These are phyloP conservation scores for Scleromitrula shiraiana DNA, from an alignment of 2,329 filamentous ascomycete species.

Conservation along the genomic window DNA sequence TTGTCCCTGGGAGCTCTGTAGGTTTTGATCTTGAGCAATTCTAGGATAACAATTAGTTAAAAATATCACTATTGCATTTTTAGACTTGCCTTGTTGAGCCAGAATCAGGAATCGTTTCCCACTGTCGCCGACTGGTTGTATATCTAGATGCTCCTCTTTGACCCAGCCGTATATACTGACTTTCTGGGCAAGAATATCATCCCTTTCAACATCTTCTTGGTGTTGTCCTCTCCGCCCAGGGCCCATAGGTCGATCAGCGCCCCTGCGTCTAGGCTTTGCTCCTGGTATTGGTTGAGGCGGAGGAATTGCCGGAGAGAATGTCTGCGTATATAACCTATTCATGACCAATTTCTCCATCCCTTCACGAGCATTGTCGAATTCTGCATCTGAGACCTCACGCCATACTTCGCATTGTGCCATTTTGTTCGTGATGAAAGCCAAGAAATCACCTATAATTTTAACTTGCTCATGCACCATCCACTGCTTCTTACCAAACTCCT, in stretches of 20 bases:
- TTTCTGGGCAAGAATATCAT: constrained; percentile 93
- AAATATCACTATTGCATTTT: neutral
- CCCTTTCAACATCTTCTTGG: constrained; percentile 93
- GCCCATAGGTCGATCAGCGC: constrained; percentile 59
- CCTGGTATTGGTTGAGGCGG: constrained; percentile 66
- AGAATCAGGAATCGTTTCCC: constrained; percentile 81
- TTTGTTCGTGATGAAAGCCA: constrained; percentile 95
- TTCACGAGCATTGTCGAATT: constrained; percentile 96
- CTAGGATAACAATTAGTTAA: constrained; percentile 38
- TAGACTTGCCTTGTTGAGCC: constrained; percentile 67
- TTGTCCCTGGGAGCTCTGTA: constrained; percentile 97
- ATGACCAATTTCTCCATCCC: constrained; percentile 99
- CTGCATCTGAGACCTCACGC: constrained; percentile 88
- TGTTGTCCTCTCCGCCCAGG: constrained; percentile 90
- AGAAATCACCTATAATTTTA: constrained; percentile 95
- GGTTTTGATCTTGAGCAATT: constrained; percentile 90
- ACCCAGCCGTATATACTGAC: constrained; percentile 97
- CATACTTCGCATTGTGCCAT: constrained; percentile 97
- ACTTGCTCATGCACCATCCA: constrained; percentile 99
- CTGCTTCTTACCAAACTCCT: constrained; percentile 92
- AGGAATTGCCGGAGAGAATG: constrained; percentile 89
- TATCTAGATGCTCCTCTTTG: constrained; percentile 86
- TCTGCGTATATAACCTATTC: constrained; percentile 93
- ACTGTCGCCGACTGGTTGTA: constrained; percentile 74
- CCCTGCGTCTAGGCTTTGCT: constrained; percentile 59